Conservation (phyloP, 768 basidiomycete genomes). For the Collybiopsis confluens region DNA sequence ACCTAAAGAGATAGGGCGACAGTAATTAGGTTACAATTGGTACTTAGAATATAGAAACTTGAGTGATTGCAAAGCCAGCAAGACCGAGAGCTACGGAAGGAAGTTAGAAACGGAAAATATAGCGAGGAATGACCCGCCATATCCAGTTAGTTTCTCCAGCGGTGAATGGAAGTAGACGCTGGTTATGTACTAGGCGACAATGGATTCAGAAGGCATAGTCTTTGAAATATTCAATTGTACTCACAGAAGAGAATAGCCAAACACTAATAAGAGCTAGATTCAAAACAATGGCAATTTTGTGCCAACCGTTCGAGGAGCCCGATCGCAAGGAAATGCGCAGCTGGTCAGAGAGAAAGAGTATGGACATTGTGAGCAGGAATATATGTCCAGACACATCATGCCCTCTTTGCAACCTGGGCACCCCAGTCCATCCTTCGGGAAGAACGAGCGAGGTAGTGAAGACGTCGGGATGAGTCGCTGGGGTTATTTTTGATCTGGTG, state of each 20-base stretch:
- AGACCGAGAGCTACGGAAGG: constrained; percentile 15
- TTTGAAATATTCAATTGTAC: too few species aligned
- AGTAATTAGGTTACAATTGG: not conserved
- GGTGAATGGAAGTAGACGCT: constrained; percentile 90
- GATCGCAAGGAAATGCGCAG: constrained; percentile 49
- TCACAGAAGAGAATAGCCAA: constrained; percentile 68
- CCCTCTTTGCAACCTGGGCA: constrained; percentile 68
- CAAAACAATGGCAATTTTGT: constrained; percentile 42
- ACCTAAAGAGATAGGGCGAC: too few species aligned
- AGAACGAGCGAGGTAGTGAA: constrained; percentile 42
- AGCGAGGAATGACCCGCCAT: constrained; percentile 46
- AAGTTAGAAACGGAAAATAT: not conserved
- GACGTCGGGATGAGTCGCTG: constrained; percentile 56
- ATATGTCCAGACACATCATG: constrained; percentile 95
- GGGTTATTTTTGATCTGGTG: constrained; percentile 45
- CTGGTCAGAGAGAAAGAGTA: constrained; percentile 77
- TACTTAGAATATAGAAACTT: constrained; percentile 11
- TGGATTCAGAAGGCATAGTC: too few species aligned
- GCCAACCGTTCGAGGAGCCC: constrained; percentile 35
- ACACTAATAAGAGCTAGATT: constrained; percentile 48
- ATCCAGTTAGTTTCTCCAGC: constrained; percentile 82
- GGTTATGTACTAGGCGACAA: constrained; percentile 64
- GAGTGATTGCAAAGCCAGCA: constrained; percentile 12
- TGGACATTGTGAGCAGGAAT: constrained; percentile 80
- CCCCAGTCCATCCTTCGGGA: constrained; percentile 39